Evolutionary conservation across 1,284 basidiomycete genomes (phyloP).

Genomic region (Microbotryomycetes sp.): DNA sequence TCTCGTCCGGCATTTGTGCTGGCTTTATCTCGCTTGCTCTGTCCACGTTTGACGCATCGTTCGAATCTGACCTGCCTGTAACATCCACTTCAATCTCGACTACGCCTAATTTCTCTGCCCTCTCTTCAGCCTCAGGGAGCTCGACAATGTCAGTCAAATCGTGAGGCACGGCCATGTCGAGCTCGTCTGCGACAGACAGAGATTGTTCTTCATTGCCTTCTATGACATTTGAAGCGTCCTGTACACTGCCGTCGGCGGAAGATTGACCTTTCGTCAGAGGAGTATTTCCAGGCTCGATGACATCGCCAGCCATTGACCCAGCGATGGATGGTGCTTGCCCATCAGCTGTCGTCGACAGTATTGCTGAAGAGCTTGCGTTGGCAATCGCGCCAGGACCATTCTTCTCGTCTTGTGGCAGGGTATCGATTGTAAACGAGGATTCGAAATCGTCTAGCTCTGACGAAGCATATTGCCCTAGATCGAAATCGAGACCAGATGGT

Average conservation of each 20-base stretch:
- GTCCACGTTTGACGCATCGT: too few species aligned
- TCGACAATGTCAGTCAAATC: conserved; percentile 10
- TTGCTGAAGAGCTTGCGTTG: too few species aligned
- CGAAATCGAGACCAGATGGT: background rate
- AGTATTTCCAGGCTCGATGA: background rate
- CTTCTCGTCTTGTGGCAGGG: background rate
- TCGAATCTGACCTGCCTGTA: too few species aligned
- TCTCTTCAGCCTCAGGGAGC: background rate
- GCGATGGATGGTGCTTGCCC: background rate
- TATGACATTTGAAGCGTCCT: background rate
- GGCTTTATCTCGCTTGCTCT: too few species aligned
- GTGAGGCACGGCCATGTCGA: background rate
- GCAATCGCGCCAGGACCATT: background rate
- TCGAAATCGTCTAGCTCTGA: background rate
- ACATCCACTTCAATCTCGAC: too few species aligned
- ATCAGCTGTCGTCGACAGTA: background rate
- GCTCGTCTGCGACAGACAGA: background rate
- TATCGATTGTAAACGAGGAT: background rate
- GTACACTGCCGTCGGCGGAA: background rate
- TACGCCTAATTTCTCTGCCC: background rate
- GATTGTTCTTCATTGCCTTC: background rate
- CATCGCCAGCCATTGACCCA: background rate
- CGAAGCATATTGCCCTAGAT: background rate
- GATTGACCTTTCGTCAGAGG: too few species aligned
- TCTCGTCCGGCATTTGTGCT: too few species aligned